Percentiles rank a stretch among this genome's conserved stretches.
phyloP scores from a whole-genome alignment of 306 rosid species.

The Cucumis hystrix region DNA sequence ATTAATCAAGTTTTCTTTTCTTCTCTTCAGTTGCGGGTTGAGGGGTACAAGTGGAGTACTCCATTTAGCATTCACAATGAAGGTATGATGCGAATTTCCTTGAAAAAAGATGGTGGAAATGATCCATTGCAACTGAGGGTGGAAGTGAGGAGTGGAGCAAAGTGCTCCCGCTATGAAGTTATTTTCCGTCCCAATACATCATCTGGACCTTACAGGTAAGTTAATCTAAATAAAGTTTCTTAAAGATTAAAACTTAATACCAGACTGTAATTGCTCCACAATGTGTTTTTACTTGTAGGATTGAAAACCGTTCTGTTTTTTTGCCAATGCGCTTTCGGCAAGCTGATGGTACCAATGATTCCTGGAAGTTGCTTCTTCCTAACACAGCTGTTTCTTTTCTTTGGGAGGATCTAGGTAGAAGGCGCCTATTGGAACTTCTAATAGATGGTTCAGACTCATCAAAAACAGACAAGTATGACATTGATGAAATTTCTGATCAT shows the following conservation, averaged over 20 bases:
- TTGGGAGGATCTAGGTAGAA: conserved; percentile 98
- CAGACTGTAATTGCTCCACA: neutral
- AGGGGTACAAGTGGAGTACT: conserved; percentile 84
- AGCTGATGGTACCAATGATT: conserved; percentile 61
- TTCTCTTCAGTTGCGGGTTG: conserved; percentile 53
- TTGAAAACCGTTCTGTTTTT: conserved; percentile 85
- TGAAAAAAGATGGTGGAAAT: conserved; percentile 52
- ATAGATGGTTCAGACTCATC: conserved; percentile 64
- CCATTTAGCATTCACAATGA: conserved; percentile 73
- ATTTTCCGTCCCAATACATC: conserved; percentile 58
- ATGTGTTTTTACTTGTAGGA: conserved; percentile 27
- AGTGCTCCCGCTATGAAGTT: conserved; percentile 77
- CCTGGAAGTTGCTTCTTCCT: conserved; percentile 82
- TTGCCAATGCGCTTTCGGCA: conserved; percentile 80
- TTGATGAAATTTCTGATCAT: conserved; percentile 80
- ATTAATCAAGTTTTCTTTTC: neutral
- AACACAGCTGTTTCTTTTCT: conserved; percentile 69
- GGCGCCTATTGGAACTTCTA: conserved; percentile 58
- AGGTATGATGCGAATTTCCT: conserved; percentile 70
- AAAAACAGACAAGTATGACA: conserved; percentile 60
- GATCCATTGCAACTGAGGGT: conserved; percentile 48
- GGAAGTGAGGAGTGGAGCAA: conserved; percentile 84
- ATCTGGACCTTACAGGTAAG: conserved; percentile 84
- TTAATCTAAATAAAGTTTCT: conserved; percentile 11
- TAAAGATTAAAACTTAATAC: neutral